Conservation (phyloP, 2,329 filamentous ascomycete species). For the Fusarium sp. region DNA sequence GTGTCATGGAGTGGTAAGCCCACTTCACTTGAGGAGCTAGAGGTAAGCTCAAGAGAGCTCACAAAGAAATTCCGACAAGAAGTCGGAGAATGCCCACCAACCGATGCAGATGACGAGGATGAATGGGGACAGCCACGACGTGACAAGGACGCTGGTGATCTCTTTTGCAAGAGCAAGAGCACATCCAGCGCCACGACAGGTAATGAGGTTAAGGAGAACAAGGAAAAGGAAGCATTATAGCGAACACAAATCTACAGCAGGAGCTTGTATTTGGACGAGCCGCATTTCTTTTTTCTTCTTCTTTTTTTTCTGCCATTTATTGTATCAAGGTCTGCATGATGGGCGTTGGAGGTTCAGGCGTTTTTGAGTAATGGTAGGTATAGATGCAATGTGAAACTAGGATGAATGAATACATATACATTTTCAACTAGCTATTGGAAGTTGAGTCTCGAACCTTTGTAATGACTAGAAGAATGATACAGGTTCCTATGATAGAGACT, state of each 20-base stretch:
- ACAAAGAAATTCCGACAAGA: slow-evolving; percentile 66
- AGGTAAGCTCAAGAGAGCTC: slow-evolving; percentile 60
- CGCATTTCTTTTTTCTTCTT: slow-evolving; percentile 15
- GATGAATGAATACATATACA: slow-evolving; percentile 4
- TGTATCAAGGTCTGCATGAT: slow-evolving; percentile 17
- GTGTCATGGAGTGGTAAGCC: slow-evolving; percentile 70
- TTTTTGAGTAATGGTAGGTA: slow-evolving; percentile 19
- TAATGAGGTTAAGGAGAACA: slow-evolving; percentile 4
- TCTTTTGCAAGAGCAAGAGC: slow-evolving; percentile 66
- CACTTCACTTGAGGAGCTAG: slow-evolving; percentile 53
- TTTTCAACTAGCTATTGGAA: slow-evolving; percentile 8
- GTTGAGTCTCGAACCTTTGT: slow-evolving; percentile 48
- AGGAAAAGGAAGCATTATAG: slow-evolving; percentile 38
- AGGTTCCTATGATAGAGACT: slow-evolving; percentile 70
- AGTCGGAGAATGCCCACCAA: slow-evolving; percentile 70
- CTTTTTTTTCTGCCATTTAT: slow-evolving; percentile 16
- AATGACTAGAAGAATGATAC: slow-evolving; percentile 67
- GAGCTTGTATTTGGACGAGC: slow-evolving; percentile 6
- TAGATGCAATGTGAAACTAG: slow-evolving; percentile 2
- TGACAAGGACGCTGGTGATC: slow-evolving; percentile 60
- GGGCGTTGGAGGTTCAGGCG: slow-evolving; percentile 11
- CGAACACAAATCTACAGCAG: slow-evolving; percentile 1
- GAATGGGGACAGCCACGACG: slow-evolving; percentile 26
- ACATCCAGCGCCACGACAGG: neutral
- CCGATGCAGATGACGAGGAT: slow-evolving; percentile 24